These are phyloP conservation scores for Lepidium sativum DNA, from an alignment of 345 rosid genomes.

Conservation along the genomic window DNA sequence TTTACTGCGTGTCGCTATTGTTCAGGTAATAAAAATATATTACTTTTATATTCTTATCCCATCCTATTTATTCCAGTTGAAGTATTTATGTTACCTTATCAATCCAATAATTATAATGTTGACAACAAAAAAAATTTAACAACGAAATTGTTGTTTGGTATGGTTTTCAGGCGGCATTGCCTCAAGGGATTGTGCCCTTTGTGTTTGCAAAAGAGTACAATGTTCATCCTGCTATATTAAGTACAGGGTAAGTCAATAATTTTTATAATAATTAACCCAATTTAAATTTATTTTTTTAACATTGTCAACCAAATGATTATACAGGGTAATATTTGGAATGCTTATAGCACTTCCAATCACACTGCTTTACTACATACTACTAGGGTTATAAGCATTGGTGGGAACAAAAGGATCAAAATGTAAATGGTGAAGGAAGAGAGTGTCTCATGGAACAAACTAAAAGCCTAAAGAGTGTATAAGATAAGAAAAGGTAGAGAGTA, in stretches of 20 bases:
- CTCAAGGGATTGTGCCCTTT: slow-evolving; percentile 90
- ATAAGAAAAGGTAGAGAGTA: slow-evolving; percentile 21
- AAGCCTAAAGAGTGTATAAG: slow-evolving; percentile 16
- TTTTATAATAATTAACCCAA: neutral
- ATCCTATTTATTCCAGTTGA: no score
- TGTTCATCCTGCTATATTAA: slow-evolving; percentile 73
- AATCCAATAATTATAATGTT: no score
- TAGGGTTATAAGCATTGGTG: slow-evolving; percentile 49
- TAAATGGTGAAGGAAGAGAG: slow-evolving; percentile 3
- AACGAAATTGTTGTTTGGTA: no score
- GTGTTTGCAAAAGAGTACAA: slow-evolving; percentile 87
- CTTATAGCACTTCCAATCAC: slow-evolving; percentile 89
- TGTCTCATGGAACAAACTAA: slow-evolving; percentile 10
- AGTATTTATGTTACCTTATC: no score
- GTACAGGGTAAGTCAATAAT: slow-evolving; percentile 51
- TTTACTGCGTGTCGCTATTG: slow-evolving; percentile 75
- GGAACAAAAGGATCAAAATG: neutral
- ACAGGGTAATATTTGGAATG: slow-evolving; percentile 97
- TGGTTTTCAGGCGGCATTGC: slow-evolving; percentile 53
- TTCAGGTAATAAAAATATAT: slow-evolving; percentile 70
- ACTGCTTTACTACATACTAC: slow-evolving; percentile 76
- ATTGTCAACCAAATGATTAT: neutral
- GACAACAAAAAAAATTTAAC: no score
- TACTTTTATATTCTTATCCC: no score
- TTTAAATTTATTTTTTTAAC: neutral